Percentiles rank a stretch among this genome's conserved stretches.
These are phyloP conservation scores for Geosmithia putterillii DNA, from an alignment of 2,329 filamentous ascomycete genomes.

Conservation along the genomic window DNA sequence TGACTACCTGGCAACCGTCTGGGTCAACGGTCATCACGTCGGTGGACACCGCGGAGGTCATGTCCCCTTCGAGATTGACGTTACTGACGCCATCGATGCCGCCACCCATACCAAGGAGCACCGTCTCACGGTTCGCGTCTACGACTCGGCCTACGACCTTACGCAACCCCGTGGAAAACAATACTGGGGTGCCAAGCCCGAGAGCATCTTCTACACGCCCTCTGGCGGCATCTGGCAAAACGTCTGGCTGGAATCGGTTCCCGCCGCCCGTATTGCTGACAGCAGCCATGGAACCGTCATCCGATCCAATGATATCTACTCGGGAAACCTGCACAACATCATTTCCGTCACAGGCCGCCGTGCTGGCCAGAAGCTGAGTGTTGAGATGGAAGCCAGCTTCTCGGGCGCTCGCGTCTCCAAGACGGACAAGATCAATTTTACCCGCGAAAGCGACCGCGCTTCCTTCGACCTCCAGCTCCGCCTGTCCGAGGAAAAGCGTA, in stretches of 20 bases:
- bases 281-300: slow-evolving; percentile 46
- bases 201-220: slow-evolving; percentile 48
- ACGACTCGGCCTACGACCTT: slow-evolving; percentile 52
- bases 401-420: slow-evolving; percentile 32
- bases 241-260: slow-evolving; percentile 45
- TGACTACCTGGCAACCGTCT: slow-evolving; percentile 47
- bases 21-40: slow-evolving; percentile 38
- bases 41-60: slow-evolving; percentile 47
- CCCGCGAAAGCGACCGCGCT: slow-evolving; percentile 34
- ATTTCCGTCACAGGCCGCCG: slow-evolving; percentile 36
- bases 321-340: slow-evolving; percentile 35
- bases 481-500: slow-evolving; percentile 26
- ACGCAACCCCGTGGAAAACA: slow-evolving; percentile 57
- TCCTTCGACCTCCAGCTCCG: slow-evolving; percentile 34
- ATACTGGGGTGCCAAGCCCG: slow-evolving; percentile 48
- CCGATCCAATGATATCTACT: slow-evolving; percentile 37
- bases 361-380: slow-evolving; percentile 29
- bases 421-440: slow-evolving; percentile 26
- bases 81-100: slow-evolving; percentile 32
- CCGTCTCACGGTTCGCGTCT: slow-evolving; percentile 43
- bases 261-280: slow-evolving; percentile 36
- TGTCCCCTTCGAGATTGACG: slow-evolving; percentile 44
- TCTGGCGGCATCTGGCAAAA: slow-evolving; percentile 46
- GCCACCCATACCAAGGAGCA: slow-evolving; percentile 11
- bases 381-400: slow-evolving; percentile 42